phyloP scores from a whole-genome alignment of 768 basidiomycete genomes.

The Auricularia cornea region DNA sequence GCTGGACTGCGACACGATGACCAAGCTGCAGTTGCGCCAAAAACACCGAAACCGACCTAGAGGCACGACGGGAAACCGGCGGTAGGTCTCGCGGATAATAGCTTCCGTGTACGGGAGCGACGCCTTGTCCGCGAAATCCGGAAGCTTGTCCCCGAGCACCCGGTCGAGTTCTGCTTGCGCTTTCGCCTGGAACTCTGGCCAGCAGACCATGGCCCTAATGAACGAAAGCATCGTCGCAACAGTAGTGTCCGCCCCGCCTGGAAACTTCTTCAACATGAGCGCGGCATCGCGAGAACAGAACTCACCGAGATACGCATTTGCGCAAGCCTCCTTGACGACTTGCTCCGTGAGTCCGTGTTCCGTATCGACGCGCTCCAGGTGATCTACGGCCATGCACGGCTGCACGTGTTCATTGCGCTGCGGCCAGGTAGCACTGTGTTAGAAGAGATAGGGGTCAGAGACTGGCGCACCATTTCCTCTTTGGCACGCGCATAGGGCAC shows the following conservation, averaged over 20 bases:
- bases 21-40: neutral
- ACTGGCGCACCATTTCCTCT: too few species aligned
- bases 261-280: too few species aligned
- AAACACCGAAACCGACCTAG: neutral
- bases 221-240: slow-evolving; percentile 3
- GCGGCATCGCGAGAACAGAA: too few species aligned
- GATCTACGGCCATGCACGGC: neutral
- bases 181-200: slow-evolving; percentile 7
- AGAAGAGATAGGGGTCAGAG: too few species aligned
- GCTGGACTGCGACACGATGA: too few species aligned
- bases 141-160: slow-evolving; percentile 5
- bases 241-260: slow-evolving; percentile 72
- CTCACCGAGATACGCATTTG: neutral
- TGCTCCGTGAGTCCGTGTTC: neutral
- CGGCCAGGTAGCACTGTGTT: too few species aligned
- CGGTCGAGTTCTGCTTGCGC: slow-evolving; percentile 9
- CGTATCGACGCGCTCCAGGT: neutral
- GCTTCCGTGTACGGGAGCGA: slow-evolving; percentile 6
- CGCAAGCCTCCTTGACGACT: neutral
- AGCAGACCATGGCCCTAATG: slow-evolving; percentile 7
- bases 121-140: slow-evolving; percentile 8
- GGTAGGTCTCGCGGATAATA: slow-evolving; percentile 2
- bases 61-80: slow-evolving; percentile 2
- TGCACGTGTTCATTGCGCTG: neutral
- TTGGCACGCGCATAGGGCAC: too few species aligned